phyloP scores from a whole-genome alignment of 2,329 filamentous ascomycete genomes.

The Septoria linicola region DNA sequence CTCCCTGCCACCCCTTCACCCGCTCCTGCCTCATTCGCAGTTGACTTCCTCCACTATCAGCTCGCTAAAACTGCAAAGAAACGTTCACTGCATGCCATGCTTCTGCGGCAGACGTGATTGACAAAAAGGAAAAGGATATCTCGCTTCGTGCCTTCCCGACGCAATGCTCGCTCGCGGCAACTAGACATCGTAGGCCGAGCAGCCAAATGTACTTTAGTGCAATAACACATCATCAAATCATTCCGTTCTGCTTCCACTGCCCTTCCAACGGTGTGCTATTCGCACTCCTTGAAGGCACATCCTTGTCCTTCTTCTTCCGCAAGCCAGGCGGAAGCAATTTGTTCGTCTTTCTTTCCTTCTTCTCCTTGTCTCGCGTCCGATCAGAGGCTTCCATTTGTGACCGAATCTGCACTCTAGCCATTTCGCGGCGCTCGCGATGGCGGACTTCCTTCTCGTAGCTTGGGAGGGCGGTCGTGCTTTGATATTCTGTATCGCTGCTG shows the following conservation, averaged over 20 bases:
- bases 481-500: conserved; percentile 37
- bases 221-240: conserved; percentile 8
- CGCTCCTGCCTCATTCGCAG: too few species aligned
- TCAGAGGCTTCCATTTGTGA: conserved; percentile 37
- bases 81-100: too few species aligned
- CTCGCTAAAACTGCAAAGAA: too few species aligned
- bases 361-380: conserved; percentile 37
- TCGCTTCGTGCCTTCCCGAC: not conserved
- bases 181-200: too few species aligned
- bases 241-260: conserved; percentile 11
- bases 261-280: conserved; percentile 19
- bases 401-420: conserved; percentile 33
- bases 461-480: conserved; percentile 36
- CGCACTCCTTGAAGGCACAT: conserved; percentile 27
- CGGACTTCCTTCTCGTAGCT: conserved; percentile 37
- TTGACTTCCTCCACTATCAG: too few species aligned
- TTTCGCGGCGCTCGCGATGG: conserved; percentile 36
- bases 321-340: conserved; percentile 41
- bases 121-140: not conserved
- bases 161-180: conserved; percentile 2
- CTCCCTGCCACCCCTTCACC: too few species aligned
- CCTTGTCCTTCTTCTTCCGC: conserved; percentile 37
- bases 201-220: not conserved
- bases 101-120: not conserved
- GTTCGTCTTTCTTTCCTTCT: conserved; percentile 42